Conservation (phyloP, 495 filamentous ascomycete genomes). For the Neurospora sp. region DNA sequence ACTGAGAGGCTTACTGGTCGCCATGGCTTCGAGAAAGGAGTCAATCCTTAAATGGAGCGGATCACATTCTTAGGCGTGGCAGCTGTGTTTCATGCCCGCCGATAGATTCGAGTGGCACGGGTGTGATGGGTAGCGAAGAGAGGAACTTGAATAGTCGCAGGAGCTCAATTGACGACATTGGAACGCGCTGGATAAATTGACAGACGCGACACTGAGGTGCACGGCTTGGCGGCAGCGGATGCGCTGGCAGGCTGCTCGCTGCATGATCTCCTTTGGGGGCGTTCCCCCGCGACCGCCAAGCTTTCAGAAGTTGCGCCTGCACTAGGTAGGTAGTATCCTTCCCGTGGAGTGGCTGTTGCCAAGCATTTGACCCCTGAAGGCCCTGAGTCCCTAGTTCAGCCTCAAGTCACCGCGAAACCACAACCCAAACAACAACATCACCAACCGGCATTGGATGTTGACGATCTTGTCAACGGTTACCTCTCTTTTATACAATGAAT, state of each 20-base stretch:
- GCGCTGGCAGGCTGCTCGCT: neutral
- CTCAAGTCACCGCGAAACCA: neutral
- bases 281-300: neutral
- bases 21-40: slow-evolving; percentile 6
- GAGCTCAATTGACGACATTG: neutral
- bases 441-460: neutral
- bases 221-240: neutral
- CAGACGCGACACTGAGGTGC: neutral
- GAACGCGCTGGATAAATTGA: neutral
- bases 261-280: neutral
- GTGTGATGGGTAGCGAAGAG: neutral
- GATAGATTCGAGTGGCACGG: neutral
- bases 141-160: neutral
- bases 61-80: neutral
- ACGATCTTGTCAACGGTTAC: neutral
- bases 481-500: neutral
- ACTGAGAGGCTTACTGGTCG: slow-evolving; percentile 13
- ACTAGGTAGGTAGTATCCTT: neutral
- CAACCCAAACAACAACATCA: neutral
- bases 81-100: neutral
- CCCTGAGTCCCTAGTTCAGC: neutral
- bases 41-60: neutral
- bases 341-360: neutral
- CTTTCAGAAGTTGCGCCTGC: neutral
- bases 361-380: neutral